Evolutionary conservation across 2,329 filamentous ascomycete species (phyloP), one percentile per base, ranked within the genome.

Genomic region (Massarina eburnea): DNA sequence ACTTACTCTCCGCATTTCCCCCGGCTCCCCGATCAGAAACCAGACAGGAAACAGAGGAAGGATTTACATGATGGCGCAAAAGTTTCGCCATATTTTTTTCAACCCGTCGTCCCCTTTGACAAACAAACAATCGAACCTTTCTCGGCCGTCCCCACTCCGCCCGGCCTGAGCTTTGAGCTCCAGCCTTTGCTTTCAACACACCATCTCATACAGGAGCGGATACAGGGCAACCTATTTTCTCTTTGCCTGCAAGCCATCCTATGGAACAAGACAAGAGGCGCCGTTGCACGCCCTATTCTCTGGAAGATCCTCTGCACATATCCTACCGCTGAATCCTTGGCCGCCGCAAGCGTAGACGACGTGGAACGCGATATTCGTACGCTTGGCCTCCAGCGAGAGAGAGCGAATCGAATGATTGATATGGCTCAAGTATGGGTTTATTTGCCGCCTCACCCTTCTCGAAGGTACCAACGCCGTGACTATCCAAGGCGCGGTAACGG

Each of bases 241-340:
- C 80, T 96, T 1, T 79, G 96, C 1, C 77, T 96, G 22, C 90
- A 88, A 10, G 85, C 91, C 4, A 90, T 89, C 0, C 91, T 96
- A 58, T 82, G 96, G 22, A 92, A 92, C 67, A 84, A 87, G 48
- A 96, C 91, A 0, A 78, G 82, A 2, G 91, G 89, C 9, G 80
- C 76, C 37, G 77, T 82, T 8, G 89, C 91, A 3, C 84, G 94
- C 21, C 91, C 91, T 0, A 77, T 87, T 0, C 86, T 95, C 54
- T 85, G 84, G 64, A 64, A 76, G 12, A 74, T 96, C 10, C 85
- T 88, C 57, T 71, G 77, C 10, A 74, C 71, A 2, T 96, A 88
- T 48, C 86, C 88, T 0, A 86, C 84, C 0, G 80, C 88, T 0
- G 64, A 75, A 22, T 75, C 77, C 1, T 77, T 96, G 8, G 82